These are phyloP conservation scores for Nannizzia gypsea DNA, from an alignment of 2,329 filamentous ascomycete species.

Conservation along the genomic window DNA sequence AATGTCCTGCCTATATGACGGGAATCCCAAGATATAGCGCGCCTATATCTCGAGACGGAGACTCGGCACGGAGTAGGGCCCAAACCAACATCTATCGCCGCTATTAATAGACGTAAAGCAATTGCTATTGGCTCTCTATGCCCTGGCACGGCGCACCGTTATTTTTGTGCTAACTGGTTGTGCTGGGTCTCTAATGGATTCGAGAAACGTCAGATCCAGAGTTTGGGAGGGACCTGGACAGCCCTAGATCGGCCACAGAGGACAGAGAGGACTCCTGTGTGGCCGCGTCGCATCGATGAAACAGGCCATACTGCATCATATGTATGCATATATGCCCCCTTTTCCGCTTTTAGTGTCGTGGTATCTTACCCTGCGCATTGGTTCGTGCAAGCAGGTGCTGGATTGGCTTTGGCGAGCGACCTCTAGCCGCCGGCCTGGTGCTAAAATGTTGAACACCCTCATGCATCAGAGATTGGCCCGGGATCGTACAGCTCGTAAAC, in stretches of 20 bases:
- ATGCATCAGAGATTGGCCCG: not conserved
- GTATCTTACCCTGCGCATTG: not conserved
- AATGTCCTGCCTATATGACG: not conserved
- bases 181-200: not conserved
- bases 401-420: not conserved
- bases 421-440: not conserved
- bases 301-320: not conserved
- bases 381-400: not conserved
- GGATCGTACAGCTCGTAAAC: not conserved
- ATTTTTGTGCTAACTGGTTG: not conserved
- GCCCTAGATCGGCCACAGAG: not conserved
- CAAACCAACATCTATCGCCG: not conserved
- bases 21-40: not conserved
- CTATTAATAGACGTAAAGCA: not conserved
- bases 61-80: not conserved
- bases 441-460: not conserved
- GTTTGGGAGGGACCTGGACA: not conserved
- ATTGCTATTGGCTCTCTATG: not conserved
- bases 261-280: not conserved
- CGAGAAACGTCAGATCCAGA: not conserved
- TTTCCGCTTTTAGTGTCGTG: not conserved
- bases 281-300: not conserved
- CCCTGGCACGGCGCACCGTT: not conserved
- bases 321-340: not conserved
- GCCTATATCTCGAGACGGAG: not conserved